Conservation (phyloP, 768 basidiomycete genomes). For the Panaeolus papilionaceus region DNA sequence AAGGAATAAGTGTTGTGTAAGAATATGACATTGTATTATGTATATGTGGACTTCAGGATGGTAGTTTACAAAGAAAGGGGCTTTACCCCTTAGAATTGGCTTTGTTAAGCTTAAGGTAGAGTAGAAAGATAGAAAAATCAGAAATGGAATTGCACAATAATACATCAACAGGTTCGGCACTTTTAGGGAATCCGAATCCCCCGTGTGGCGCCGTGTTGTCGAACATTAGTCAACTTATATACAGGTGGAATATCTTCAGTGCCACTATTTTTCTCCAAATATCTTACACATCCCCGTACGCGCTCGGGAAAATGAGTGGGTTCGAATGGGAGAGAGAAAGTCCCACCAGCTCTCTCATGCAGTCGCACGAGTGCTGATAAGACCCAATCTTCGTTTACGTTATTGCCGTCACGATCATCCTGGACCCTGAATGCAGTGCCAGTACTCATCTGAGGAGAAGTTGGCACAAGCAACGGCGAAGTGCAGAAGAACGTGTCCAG, state of each 20-base stretch:
- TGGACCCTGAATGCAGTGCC: background rate
- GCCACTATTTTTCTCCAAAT: background rate
- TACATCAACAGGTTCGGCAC: too few relatives aligned
- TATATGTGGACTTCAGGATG: too few relatives aligned
- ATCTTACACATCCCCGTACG: background rate
- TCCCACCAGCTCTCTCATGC: background rate
- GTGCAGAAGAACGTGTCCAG: background rate
- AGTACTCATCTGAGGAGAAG: too few relatives aligned
- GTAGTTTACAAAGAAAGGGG: too few relatives aligned
- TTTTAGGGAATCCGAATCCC: background rate
- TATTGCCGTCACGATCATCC: background rate
- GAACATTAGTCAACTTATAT: background rate
- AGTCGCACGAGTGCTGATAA: background rate
- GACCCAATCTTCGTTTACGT: slow-evolving; percentile 1
- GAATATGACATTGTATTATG: too few relatives aligned
- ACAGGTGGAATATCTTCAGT: background rate
- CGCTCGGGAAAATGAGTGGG: background rate
- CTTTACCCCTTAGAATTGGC: too few relatives aligned
- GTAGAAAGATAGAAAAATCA: too few relatives aligned
- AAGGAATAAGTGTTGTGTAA: too few relatives aligned
- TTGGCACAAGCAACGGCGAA: background rate
- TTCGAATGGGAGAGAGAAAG: background rate
- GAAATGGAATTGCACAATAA: too few relatives aligned
- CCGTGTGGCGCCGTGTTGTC: background rate
- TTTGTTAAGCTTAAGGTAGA: too few relatives aligned